Conservation (phyloP, 176 grass and related monocot species). For the Paspalum vaginatum region DNA sequence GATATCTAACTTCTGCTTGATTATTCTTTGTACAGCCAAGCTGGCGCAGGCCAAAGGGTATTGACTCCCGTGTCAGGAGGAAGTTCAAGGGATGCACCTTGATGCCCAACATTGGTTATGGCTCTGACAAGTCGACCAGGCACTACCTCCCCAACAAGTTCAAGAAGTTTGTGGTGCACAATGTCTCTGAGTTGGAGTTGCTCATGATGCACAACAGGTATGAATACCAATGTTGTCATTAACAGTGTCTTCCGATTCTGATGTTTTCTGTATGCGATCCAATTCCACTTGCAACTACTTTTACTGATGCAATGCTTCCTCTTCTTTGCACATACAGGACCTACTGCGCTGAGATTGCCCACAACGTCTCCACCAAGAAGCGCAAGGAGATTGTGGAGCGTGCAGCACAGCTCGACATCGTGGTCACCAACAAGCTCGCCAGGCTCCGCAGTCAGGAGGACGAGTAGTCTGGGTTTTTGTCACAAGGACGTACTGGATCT, state of each 20-base stretch:
- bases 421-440: conserved; percentile 77
- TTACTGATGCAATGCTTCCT: neutral
- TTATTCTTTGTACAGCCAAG: conserved; percentile 46
- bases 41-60: conserved; percentile 94
- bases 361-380: conserved; percentile 76
- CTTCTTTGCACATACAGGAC: conserved; percentile 36
- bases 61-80: conserved; percentile 80
- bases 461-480: conserved; percentile 49
- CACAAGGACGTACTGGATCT: neutral
- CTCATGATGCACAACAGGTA: conserved; percentile 96
- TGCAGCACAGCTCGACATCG: conserved; percentile 77
- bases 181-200: conserved; percentile 74
- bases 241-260: neutral
- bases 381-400: conserved; percentile 84
- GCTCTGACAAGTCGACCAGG: conserved; percentile 82
- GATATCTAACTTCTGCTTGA: neutral
- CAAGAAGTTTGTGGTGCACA: conserved; percentile 91
- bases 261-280: neutral
- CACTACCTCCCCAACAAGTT: conserved; percentile 90
- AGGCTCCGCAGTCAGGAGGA: conserved; percentile 89
- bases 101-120: conserved; percentile 90
- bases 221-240: neutral
- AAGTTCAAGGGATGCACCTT: conserved; percentile 91
- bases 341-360: conserved; percentile 87
- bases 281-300: too few species aligned